phyloP scores from a whole-genome alignment of 148 eudicot species.

The Polygonum maritimum region DNA sequence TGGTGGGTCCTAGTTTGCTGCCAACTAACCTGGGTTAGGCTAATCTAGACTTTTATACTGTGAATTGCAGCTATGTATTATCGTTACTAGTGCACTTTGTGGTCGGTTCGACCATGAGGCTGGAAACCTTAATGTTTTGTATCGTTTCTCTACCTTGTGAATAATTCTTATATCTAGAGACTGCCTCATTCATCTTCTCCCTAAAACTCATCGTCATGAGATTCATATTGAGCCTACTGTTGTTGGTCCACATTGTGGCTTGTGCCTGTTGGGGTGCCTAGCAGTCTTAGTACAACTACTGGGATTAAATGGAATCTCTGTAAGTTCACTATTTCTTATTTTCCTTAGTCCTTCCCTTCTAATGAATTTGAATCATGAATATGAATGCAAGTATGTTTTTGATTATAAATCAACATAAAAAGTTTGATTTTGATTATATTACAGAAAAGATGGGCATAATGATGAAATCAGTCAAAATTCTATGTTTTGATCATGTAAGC shows the following conservation, averaged over 20 bases:
- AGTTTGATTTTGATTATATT: background rate
- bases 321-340: constrained; percentile 21
- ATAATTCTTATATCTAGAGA: constrained; percentile 77
- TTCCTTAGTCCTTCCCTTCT: background rate
- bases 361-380: background rate
- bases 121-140: constrained; percentile 80
- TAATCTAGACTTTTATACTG: background rate
- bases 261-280: constrained; percentile 60
- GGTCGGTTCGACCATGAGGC: constrained; percentile 95
- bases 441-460: background rate
- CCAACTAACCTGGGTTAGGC: background rate
- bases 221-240: constrained; percentile 50
- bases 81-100: constrained; percentile 89
- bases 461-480: background rate
- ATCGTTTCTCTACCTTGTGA: constrained; percentile 46
- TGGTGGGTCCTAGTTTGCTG: background rate
- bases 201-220: constrained; percentile 60
- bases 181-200: constrained; percentile 83
- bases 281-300: constrained; percentile 59
- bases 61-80: constrained; percentile 55
- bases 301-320: constrained; percentile 88
- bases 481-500: background rate
- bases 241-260: constrained; percentile 98
- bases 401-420: background rate
- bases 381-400: background rate